Conservation (phyloP, 164 flowering plant genomes). For the Magnolia sinica region DNA sequence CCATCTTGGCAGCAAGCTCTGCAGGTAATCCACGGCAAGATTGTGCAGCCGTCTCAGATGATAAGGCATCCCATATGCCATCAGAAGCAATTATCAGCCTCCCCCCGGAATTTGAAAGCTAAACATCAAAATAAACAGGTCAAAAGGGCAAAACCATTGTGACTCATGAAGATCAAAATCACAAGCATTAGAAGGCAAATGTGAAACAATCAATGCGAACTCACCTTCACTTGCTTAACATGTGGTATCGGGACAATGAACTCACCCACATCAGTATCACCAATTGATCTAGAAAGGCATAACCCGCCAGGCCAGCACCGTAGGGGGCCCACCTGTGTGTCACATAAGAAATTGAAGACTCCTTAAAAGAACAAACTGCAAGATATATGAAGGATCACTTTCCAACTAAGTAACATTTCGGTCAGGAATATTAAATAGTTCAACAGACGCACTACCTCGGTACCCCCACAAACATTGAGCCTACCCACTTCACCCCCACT, state of each 20-base stretch:
- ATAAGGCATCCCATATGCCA: conserved; percentile 88
- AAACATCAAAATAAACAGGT: conserved; percentile 12
- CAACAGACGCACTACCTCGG: conserved; percentile 41
- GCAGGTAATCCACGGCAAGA: conserved; percentile 78
- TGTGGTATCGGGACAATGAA: conserved; percentile 88
- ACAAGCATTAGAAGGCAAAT: not conserved
- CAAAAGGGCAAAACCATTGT: not conserved
- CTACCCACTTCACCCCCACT: conserved; percentile 96
- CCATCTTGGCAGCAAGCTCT: conserved; percentile 83
- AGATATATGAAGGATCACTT: not conserved
- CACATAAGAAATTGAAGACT: conserved; percentile 1
- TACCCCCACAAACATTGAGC: conserved; percentile 74
- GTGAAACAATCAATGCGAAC: not conserved
- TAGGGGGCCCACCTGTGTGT: conserved; percentile 81
- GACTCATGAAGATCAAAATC: conserved; percentile 5
- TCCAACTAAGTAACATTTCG: not conserved
- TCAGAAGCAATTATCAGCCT: conserved; percentile 86
- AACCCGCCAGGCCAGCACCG: conserved; percentile 98
- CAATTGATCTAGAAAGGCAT: conserved; percentile 90
- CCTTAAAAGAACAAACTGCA: not conserved
- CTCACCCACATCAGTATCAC: conserved; percentile 90
- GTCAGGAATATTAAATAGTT: not conserved
- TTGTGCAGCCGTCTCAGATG: conserved; percentile 76
- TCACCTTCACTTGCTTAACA: conserved; percentile 93
- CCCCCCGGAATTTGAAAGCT: conserved; percentile 86